Evolutionary conservation across 2,329 filamentous ascomycete species (phyloP), one percentile per base, ranked within the genome.

Genomic region (Nannizzia gypsea): DNA sequence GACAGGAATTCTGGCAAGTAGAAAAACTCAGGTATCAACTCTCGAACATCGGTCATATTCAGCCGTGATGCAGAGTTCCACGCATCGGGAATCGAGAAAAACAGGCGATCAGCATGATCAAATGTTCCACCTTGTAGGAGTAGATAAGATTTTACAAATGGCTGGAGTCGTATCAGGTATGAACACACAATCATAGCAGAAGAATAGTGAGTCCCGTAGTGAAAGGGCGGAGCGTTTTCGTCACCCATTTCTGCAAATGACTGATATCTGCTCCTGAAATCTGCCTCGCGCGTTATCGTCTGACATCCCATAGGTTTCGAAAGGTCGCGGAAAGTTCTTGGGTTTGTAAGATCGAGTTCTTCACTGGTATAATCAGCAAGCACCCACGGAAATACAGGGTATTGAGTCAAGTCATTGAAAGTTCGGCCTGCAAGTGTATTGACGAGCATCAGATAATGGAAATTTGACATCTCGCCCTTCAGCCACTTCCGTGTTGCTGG

Each of bases 111-210:
- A 1, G 93, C 90, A 69, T 99, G 92, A 69, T 99, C 93, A 69
- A 97, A 99, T 42, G 83, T 89, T 3, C 92, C 92, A n/a, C 93
- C 93, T 72, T 99, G 93, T 1, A 99, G 81, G 6, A 97, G 78
- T 20, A 97, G 83, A 69, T 95, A 97, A 0, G 93, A 96, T 66
- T 97, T 90, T 24, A 96, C 92, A 70, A 97, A 99, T 0, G 93
- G 93, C 57, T 96, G 92, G 15, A 99, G 80, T 17, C 93, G 87
- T 67, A 99, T 96, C 44, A 99, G 81, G 68, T 96, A 99, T 0
- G 91, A 96, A 11, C 90, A 90, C 5, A 99, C 93, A 61, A 96
- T 96, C 93, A 97, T 99, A 6, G 93, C 93, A 1, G 93, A 97
- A 1, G 93, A 97, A 72, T 99, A 99, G 71, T 99, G 95, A 0